These are phyloP conservation scores for Trichophyton simii DNA, from an alignment of 2,329 filamentous ascomycete species.

Conservation along the genomic window DNA sequence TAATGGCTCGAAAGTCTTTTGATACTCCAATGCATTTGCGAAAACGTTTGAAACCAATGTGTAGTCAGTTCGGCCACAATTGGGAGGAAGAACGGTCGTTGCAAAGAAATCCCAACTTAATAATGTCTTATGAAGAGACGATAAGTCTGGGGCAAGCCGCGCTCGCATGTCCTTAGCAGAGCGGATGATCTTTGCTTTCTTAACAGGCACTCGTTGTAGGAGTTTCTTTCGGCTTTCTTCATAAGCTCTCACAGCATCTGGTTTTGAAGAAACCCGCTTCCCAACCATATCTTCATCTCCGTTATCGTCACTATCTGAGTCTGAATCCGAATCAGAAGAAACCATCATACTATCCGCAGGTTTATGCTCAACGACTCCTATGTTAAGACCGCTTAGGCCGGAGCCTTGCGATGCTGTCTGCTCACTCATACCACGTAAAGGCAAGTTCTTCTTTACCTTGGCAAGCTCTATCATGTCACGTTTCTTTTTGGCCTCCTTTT, in stretches of 20 bases:
- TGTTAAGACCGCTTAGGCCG: slow-evolving; percentile 57
- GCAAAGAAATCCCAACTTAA: slow-evolving; percentile 95
- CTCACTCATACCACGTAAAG: slow-evolving; percentile 39
- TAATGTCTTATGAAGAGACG: slow-evolving; percentile 70
- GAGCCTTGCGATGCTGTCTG: slow-evolving; percentile 65
- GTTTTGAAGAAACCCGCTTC: slow-evolving; percentile 27
- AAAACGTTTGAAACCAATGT: slow-evolving; percentile 68
- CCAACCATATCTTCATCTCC: slow-evolving; percentile 44
- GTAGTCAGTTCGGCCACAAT: slow-evolving; percentile 55
- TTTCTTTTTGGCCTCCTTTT: slow-evolving; percentile 60
- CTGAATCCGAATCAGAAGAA: slow-evolving; percentile 50
- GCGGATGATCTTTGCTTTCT: slow-evolving; percentile 67
- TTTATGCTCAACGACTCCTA: slow-evolving; percentile 66
- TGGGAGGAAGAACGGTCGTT: slow-evolving; percentile 70
- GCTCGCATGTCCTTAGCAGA: slow-evolving; percentile 91
- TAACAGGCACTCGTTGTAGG: slow-evolving; percentile 58
- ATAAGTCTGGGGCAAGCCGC: slow-evolving; percentile 78
- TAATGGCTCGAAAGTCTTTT: slow-evolving; percentile 78
- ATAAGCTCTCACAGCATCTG: slow-evolving; percentile 34
- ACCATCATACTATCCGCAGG: slow-evolving; percentile 81
- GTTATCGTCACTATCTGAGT: slow-evolving; percentile 63
- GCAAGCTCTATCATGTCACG: slow-evolving; percentile 61
- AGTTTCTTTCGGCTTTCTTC: slow-evolving; percentile 36
- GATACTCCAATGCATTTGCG: slow-evolving; percentile 62
- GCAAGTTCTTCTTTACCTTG: slow-evolving; percentile 46